A percentile compares a stretch with the other conserved stretches of the same genome.
These are phyloP conservation scores for Domatiomyces globalis DNA, from an alignment of 2,329 filamentous ascomycete genomes.

Conservation along the genomic window DNA sequence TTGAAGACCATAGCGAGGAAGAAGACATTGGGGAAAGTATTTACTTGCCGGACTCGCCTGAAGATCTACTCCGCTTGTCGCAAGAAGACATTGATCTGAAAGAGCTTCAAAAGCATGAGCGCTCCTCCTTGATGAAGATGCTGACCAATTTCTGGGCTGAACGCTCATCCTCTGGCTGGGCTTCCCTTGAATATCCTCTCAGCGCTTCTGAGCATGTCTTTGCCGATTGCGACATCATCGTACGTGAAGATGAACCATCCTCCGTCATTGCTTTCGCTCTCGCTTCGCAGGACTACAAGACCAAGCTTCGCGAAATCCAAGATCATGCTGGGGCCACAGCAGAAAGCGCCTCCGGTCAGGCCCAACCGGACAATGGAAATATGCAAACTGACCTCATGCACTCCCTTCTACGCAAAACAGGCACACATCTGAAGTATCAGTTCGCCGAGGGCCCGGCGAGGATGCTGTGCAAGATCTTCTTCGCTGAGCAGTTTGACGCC, in stretches of 20 bases:
- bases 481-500: slow-evolving; percentile 94
- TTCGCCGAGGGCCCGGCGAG: slow-evolving; percentile 87
- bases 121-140: slow-evolving; percentile 86
- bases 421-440: slow-evolving; percentile 89
- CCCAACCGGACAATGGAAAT: slow-evolving; percentile 20
- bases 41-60: slow-evolving; percentile 39
- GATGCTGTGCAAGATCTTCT: slow-evolving; percentile 97
- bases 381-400: slow-evolving; percentile 67
- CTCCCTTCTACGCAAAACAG: slow-evolving; percentile 67
- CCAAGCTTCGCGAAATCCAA: slow-evolving; percentile 49
- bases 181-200: slow-evolving; percentile 80
- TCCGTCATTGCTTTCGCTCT: slow-evolving; percentile 89
- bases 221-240: slow-evolving; percentile 90
- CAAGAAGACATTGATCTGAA: slow-evolving; percentile 45
- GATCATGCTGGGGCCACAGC: slow-evolving; percentile 21
- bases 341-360: slow-evolving; percentile 14
- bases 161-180: slow-evolving; percentile 88
- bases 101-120: slow-evolving; percentile 83
- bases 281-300: slow-evolving; percentile 72
- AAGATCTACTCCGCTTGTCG: slow-evolving; percentile 36
- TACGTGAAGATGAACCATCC: slow-evolving; percentile 92
- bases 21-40: slow-evolving; percentile 61
- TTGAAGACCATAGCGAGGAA: slow-evolving; percentile 52
- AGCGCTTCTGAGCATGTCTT: slow-evolving; percentile 85
- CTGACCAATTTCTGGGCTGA: slow-evolving; percentile 98